Percentiles rank a stretch among this genome's conserved stretches.
Conservation (phyloP, 345 rosid genomes). For the Eucalyptus cloeziana region DNA sequence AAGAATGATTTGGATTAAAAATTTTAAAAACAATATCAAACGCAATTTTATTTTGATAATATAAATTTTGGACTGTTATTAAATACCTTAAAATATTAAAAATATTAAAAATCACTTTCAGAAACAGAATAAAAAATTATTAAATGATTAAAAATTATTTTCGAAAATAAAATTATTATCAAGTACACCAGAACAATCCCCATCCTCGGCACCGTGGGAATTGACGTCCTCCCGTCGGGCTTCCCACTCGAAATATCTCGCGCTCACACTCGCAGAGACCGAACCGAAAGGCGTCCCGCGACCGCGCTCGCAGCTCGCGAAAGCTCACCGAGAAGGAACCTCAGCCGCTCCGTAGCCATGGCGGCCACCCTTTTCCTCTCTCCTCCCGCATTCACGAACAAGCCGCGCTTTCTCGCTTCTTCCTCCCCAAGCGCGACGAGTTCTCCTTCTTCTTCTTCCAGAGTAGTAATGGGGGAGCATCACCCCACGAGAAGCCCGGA, state of each 20-base stretch:
- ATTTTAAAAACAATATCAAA: accelerated
- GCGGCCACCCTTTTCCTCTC: background rate
- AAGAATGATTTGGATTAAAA: too few relatives aligned
- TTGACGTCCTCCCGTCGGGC: background rate
- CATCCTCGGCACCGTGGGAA: background rate
- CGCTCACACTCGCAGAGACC: background rate
- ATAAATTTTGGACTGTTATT: accelerated
- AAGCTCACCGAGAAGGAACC: background rate
- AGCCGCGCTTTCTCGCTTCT: background rate
- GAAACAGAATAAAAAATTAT: too few relatives aligned
- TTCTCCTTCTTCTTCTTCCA: background rate
- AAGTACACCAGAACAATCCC: background rate
- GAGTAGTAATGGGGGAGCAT: background rate
- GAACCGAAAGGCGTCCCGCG: background rate
- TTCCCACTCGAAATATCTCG: background rate
- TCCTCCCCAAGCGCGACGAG: conserved; percentile 7
- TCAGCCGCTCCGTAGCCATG: background rate
- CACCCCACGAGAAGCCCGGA: background rate
- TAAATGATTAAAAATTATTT: too few relatives aligned
- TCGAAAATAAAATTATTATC: too few relatives aligned
- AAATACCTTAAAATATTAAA: accelerated
- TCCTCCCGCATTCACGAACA: background rate
- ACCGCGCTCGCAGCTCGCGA: background rate
- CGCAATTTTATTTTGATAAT: accelerated
- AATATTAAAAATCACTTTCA: too few relatives aligned